Evolutionary conservation across 306 rosid species (phyloP).

Genomic region (Pterocarpus macrocarpus): DNA sequence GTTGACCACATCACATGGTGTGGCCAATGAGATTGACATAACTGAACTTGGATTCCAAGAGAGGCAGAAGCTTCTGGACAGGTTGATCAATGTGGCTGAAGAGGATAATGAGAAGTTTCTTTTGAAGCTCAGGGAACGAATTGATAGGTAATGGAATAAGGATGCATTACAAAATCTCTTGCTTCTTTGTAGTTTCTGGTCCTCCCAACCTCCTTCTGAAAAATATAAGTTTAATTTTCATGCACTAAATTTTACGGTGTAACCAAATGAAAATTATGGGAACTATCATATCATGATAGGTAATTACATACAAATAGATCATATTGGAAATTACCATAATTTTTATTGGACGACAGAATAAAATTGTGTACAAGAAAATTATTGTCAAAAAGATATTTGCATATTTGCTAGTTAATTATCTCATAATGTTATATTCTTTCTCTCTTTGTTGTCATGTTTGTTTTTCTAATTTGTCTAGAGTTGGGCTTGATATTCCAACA

Average conservation of each 20-base stretch:
- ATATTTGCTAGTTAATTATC: not conserved
- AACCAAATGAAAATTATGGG: too few relatives aligned
- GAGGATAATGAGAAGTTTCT: slow-evolving; percentile 61
- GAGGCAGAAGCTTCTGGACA: slow-evolving; percentile 52
- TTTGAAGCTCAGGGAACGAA: slow-evolving; percentile 66
- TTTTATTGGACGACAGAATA: too few relatives aligned
- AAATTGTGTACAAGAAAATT: too few relatives aligned
- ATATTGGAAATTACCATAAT: too few relatives aligned
- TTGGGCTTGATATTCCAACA: slow-evolving; percentile 72
- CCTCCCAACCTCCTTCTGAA: too few relatives aligned
- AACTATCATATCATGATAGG: too few relatives aligned
- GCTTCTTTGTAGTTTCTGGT: not conserved
- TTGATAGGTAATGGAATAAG: slow-evolving; percentile 62
- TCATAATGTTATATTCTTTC: not conserved
- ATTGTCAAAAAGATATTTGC: too few relatives aligned
- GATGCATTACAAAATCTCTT: not conserved
- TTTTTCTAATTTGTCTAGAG: slow-evolving; percentile 49
- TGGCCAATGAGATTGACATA: slow-evolving; percentile 61
- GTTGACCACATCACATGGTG: slow-evolving; percentile 57
- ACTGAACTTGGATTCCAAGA: slow-evolving; percentile 58
- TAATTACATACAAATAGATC: too few relatives aligned
- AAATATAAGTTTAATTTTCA: too few relatives aligned
- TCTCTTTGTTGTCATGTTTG: not conserved
- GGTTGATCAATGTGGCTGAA: slow-evolving; percentile 54
- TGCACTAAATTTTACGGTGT: not conserved